Percentiles rank a stretch among this genome's conserved stretches.
Conservation (phyloP, 2,329 filamentous ascomycete species). For the Cordyceps javanica region DNA sequence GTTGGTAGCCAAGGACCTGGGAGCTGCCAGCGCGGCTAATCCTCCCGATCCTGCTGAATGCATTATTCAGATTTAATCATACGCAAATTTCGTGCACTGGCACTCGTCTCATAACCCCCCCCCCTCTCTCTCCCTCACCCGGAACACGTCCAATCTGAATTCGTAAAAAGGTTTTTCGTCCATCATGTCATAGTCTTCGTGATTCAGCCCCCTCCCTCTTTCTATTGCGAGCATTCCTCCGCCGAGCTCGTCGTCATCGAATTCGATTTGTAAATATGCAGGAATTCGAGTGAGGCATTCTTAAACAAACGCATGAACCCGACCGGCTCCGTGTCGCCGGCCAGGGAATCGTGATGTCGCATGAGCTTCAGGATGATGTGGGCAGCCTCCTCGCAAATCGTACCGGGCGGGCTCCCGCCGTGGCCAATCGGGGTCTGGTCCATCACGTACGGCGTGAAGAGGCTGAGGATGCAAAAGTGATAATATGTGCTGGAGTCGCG, state of each 20-base stretch:
- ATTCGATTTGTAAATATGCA: background rate
- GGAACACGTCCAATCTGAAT: too few relatives aligned
- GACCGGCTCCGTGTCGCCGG: background rate
- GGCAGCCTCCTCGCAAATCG: background rate
- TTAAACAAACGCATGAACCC: constrained; percentile 3
- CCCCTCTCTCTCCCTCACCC: too few relatives aligned
- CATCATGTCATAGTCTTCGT: too few relatives aligned
- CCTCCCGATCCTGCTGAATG: too few relatives aligned
- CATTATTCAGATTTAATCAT: too few relatives aligned
- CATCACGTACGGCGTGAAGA: background rate
- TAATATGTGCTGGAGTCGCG: background rate
- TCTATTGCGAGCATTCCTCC: background rate
- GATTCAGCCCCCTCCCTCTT: background rate
- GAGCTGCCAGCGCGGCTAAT: too few relatives aligned
- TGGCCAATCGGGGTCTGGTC: background rate
- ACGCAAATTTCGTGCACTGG: too few relatives aligned
- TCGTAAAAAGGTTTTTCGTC: too few relatives aligned
- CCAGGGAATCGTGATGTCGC: background rate
- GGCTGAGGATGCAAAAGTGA: constrained; percentile 5
- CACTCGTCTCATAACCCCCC: too few relatives aligned
- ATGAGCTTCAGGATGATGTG: background rate
- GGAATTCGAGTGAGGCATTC: background rate
- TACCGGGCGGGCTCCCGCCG: background rate
- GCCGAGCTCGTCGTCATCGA: background rate
- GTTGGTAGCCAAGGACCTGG: too few relatives aligned